Evolutionary conservation across 768 basidiomycete genomes (phyloP), one percentile per base, ranked within the genome.

Genomic region (Pleurotus giganteus): DNA sequence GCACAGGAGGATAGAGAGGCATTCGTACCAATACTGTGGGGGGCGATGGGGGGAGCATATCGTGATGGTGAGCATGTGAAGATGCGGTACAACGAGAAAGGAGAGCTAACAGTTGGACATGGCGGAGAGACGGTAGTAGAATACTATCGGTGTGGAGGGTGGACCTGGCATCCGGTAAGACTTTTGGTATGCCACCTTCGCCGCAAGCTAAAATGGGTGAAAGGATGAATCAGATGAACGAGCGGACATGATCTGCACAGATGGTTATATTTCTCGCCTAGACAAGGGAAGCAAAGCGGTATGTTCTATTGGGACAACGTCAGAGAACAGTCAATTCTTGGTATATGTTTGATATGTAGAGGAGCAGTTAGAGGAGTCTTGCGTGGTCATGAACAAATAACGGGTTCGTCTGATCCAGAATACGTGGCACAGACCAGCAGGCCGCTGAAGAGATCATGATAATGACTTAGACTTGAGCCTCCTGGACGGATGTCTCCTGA

Each of bases 101-200:
- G 82, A 11, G 63, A 73, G 43, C 66, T 77, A 24, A 69, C 63
- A 1, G 57, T 68, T 0, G 72, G 72, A n/a, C 76, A 74, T 9
- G 69, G 73, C 4, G 83, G 86, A 11, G 72, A 72, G 13, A 58
- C 72, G 0, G 81, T 91, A 3, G 83, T 92, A 0, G 94, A 97
- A 67, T 89, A 89, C 61, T 76, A 86, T 47, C 79, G 93, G 23
- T 88, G 85, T 60, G 81, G 80, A 13, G 86, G 86, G 5, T 95
- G 93, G 86, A 85, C 89, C 60, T 97, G 94, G 94, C 74, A 74
- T 37, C 94, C 94, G 17, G 91, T 93, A 63, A 63, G 84, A 73
- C 43, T 56, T 5, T 39, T 53, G 57, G 46, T 58, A 15, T 3
- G 42, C 46, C 24, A 6, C 55, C 23, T 23, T 39, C 41, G 26